A percentile compares a stretch with the other conserved stretches of the same genome.
Conservation (phyloP, 495 filamentous ascomycete genomes). For the Neurospora hispaniola region DNA sequence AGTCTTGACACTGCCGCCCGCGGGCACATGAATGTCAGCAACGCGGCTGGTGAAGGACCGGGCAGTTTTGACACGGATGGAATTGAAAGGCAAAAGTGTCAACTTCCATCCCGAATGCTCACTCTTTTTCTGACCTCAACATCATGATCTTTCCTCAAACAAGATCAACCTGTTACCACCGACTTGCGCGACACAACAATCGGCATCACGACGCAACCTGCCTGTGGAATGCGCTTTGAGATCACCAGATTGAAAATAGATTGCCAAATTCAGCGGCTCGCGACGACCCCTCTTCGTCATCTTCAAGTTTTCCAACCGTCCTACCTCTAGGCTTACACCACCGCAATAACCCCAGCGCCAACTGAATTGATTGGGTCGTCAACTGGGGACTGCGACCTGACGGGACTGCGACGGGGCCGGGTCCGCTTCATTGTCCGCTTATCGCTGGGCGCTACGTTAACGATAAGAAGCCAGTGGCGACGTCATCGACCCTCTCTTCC, state of each 20-base stretch:
- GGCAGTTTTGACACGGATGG: neutral
- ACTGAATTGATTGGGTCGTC: neutral
- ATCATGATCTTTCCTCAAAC: neutral
- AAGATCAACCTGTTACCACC: neutral
- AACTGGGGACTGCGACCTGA: neutral
- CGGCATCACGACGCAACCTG: neutral
- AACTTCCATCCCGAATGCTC: neutral
- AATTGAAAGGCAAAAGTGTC: neutral
- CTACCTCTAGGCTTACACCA: neutral
- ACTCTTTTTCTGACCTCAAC: neutral
- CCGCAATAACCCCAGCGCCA: neutral
- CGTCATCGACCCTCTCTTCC: neutral
- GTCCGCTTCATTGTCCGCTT: neutral
- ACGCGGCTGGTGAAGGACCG: neutral
- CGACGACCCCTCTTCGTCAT: neutral
- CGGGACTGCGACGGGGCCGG: neutral
- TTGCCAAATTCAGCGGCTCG: neutral
- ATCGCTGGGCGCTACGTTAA: neutral
- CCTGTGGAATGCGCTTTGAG: neutral
- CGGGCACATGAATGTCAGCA: neutral
- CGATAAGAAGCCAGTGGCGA: neutral
- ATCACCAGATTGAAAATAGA: neutral
- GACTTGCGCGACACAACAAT: neutral
- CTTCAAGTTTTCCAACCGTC: neutral
- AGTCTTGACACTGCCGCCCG: neutral